A percentile compares a stretch with the other conserved stretches of the same genome.
phyloP scores from a whole-genome alignment of 2,329 filamentous ascomycete species.

The Neobulgaria alba region DNA sequence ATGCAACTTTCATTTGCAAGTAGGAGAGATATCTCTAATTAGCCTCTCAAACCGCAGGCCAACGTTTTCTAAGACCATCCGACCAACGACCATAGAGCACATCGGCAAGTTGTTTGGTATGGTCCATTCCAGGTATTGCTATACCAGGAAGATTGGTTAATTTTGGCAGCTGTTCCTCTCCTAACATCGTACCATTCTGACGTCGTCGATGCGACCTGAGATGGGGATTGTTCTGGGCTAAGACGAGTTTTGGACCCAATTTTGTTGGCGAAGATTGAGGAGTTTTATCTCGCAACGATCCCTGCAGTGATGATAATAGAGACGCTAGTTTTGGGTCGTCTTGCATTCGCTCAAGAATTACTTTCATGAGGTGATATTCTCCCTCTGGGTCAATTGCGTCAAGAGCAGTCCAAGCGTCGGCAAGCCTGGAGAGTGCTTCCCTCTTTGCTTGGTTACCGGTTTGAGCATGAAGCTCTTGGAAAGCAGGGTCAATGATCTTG shows the following conservation, averaged over 20 bases:
- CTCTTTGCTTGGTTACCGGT: constrained; percentile 63
- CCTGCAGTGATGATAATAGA: constrained; percentile 33
- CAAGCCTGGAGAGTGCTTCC: constrained; percentile 73
- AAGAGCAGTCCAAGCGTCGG: constrained; percentile 76
- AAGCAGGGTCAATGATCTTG: constrained; percentile 71
- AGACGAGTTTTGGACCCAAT: constrained; percentile 50
- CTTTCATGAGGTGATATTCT: constrained; percentile 73
- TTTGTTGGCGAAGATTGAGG: constrained; percentile 20
- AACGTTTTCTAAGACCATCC: constrained; percentile 67
- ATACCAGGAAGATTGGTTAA: constrained; percentile 45
- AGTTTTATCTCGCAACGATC: constrained; percentile 40
- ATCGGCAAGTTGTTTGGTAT: constrained; percentile 80
- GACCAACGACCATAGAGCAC: constrained; percentile 88
- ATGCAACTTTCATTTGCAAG: no score
- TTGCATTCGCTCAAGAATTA: constrained; percentile 65
- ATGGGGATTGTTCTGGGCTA: constrained; percentile 78
- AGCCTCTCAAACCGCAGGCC: constrained; percentile 42
- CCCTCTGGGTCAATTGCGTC: constrained; percentile 87
- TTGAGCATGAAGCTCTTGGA: constrained; percentile 81
- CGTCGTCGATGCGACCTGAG: constrained; percentile 67
- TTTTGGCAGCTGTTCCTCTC: constrained; percentile 38
- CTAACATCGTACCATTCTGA: constrained; percentile 36
- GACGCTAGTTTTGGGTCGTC: constrained; percentile 56
- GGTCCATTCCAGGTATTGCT: constrained; percentile 70
- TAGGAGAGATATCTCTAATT: no score